Evolutionary conservation across 1,284 basidiomycete species (phyloP), one percentile per base, ranked within the genome.

Genomic region (Athelia psychrophila): DNA sequence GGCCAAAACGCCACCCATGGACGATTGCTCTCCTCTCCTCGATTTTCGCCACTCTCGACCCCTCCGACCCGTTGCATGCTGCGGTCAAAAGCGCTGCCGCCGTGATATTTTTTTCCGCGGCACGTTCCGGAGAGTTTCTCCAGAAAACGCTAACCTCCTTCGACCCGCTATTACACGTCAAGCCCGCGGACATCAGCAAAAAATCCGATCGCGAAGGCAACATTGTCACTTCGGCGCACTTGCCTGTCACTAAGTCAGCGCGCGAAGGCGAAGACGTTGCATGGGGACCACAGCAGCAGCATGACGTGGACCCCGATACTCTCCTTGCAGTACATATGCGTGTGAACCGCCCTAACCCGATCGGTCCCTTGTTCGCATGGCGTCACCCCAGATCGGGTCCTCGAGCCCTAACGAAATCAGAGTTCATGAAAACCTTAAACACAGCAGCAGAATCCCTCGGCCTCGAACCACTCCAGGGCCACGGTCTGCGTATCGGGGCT

Each of bases 91-190:
- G 66, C 0, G 74, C 70, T 46, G 57, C 69, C 0, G 69, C 67
- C 0, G 64, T 66, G 0, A 51, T 54, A 12, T 75, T 76, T 56
- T 76, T 59, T 20, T 52, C 56, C 0, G 52, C 61, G 0, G 62
- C 68, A 0, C 49, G 68, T 0, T 13, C 68, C 0, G 71, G 71
- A 0, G 73, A 77, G 48, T 64, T 76, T n/a, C n/a, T n/a, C n/a
- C 44, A 72, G 68, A 0, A 61, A 75, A 0, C 60, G 50, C 0
- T 58, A n/a, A 2, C 57, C 70, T 0, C 51, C 55, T 76, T 73
- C 47, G 46, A 68, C 25, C 58, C 63, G 0, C 9, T 6, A 0
- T 10, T 44, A 0, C 68, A 73, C 44, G 47, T 67, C 48, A 66
- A 53, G 12, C 53, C 23, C 0, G 33, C 53, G 0, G 44, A 63